A percentile compares a stretch with the other conserved stretches of the same genome.
These are phyloP conservation scores for Protea cynaroides DNA, from an alignment of 164 flowering plant genomes.

Conservation along the genomic window DNA sequence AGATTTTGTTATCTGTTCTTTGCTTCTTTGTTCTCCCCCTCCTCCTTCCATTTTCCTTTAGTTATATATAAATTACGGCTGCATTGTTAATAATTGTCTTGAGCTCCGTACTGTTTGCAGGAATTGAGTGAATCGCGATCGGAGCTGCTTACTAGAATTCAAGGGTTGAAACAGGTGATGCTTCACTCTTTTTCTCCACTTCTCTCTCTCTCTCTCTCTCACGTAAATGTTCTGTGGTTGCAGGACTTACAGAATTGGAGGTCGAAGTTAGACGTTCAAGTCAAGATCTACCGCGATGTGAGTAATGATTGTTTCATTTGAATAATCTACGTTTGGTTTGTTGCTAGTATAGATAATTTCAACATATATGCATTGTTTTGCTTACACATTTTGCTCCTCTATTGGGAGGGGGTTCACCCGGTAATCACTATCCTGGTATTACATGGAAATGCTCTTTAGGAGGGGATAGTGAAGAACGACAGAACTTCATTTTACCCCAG, in stretches of 20 bases:
- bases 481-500: too few relatives aligned
- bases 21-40: not conserved
- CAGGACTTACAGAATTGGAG: constrained; percentile 93
- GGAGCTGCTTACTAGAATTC: constrained; percentile 66
- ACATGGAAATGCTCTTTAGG: too few relatives aligned
- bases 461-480: too few relatives aligned
- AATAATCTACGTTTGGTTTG: too few relatives aligned
- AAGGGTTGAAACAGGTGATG: constrained; percentile 69
- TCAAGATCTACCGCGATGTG: constrained; percentile 69
- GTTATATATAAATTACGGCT: too few relatives aligned
- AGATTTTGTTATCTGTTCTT: not conserved
- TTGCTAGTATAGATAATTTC: too few relatives aligned
- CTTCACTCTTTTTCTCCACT: not conserved
- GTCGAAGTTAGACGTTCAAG: constrained; percentile 78
- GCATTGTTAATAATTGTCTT: not conserved
- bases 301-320: constrained; percentile 22
- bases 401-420: too few relatives aligned
- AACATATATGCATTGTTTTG: too few relatives aligned
- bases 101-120: constrained; percentile 24
- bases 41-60: too few relatives aligned
- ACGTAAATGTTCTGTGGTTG: not conserved
- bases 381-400: too few relatives aligned
- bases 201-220: not conserved
- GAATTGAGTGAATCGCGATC: constrained; percentile 73
- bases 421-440: too few relatives aligned